phyloP scores from a whole-genome alignment of 768 basidiomycete genomes.

The Auricularia heimuer region DNA sequence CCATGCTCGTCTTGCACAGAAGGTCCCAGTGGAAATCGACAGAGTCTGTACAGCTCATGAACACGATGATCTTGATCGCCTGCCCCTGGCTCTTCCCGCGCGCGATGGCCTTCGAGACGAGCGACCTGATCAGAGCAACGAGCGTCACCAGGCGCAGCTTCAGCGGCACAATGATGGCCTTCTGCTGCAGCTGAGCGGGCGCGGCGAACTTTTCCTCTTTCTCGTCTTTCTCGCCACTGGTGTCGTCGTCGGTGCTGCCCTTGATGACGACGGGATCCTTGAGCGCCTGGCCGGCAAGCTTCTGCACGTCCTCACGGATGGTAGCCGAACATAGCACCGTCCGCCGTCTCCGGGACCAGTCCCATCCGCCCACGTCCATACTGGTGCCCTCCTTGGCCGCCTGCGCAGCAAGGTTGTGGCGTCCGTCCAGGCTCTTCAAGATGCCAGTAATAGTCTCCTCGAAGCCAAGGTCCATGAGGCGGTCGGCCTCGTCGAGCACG shows the following conservation, averaged over 20 bases:
- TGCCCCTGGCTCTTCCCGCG: slow-evolving; percentile 21
- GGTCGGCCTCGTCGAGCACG: slow-evolving; percentile 93
- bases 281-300: slow-evolving; percentile 76
- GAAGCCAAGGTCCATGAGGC: slow-evolving; percentile 96
- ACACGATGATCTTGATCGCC: slow-evolving; percentile 79
- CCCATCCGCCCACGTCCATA: slow-evolving; percentile 74
- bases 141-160: slow-evolving; percentile 92
- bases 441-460: slow-evolving; percentile 93
- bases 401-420: slow-evolving; percentile 60
- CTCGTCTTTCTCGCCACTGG: slow-evolving; percentile 7
- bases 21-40: slow-evolving; percentile 95
- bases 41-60: slow-evolving; percentile 93
- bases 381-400: slow-evolving; percentile 59
- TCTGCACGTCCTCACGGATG: slow-evolving; percentile 89
- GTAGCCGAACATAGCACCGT: slow-evolving; percentile 96
- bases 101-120: slow-evolving; percentile 51
- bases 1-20: slow-evolving; percentile 65
- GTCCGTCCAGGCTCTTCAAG: slow-evolving; percentile 75
- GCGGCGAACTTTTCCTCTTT: slow-evolving; percentile 67
- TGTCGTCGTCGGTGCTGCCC: slow-evolving; percentile 36
- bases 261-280: slow-evolving; percentile 77
- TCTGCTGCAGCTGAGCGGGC: slow-evolving; percentile 87
- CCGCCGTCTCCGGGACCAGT: slow-evolving; percentile 66
- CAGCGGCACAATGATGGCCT: slow-evolving; percentile 80
- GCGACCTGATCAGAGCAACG: slow-evolving; percentile 70